Evolutionary conservation across 176 grass and related monocot genomes (phyloP), one percentile per base, ranked within the genome.

Genomic region (Triticum urartu): DNA sequence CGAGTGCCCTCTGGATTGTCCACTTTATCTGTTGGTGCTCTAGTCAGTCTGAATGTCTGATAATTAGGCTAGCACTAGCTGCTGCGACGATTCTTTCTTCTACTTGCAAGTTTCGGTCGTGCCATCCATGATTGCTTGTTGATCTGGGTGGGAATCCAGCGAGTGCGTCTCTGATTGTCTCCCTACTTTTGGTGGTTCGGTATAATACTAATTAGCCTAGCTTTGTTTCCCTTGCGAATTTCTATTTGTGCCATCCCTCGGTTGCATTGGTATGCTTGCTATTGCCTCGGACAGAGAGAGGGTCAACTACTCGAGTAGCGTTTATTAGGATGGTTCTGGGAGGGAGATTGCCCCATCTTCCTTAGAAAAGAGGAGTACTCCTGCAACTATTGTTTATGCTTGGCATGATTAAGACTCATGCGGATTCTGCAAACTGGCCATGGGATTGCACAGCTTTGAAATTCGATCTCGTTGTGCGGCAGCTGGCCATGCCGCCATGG

Each of bases 281-380:
- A 45, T 68, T 25, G 71, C 79, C 38, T 82, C 13, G 79, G 0
- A 6, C 26, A 4, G 11, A 18, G 54, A 59, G 2, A 81, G 45
- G 14, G 83, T 72, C 79, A 86, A 86, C 79, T 78, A 77, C 42
- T 21, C 64, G 39, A 86, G 72, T 71, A 25, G 65, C 3, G 1
- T 3, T 67, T 6, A 28, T 59, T 35, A 64, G 39, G 73, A 52
- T 42, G 28, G 72, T 60, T 59, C 33, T 69, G 7, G 33, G 45
- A 33, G 2, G 28, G 34, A 9, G 11, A 25, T 77, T 18, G 28
- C 59, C 8, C 28, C 45, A 3, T 28, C 26, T 36, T 68, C 26
- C 14, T 3, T 64, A 21, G 22, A 54, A 50, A 54, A 42, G 3
- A 47, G 42, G 42, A 12, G 42, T 12, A 45, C 42, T 45, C 42